These are phyloP conservation scores for Talaromyces rugulosus DNA, from an alignment of 2,329 filamentous ascomycete genomes.

Conservation along the genomic window DNA sequence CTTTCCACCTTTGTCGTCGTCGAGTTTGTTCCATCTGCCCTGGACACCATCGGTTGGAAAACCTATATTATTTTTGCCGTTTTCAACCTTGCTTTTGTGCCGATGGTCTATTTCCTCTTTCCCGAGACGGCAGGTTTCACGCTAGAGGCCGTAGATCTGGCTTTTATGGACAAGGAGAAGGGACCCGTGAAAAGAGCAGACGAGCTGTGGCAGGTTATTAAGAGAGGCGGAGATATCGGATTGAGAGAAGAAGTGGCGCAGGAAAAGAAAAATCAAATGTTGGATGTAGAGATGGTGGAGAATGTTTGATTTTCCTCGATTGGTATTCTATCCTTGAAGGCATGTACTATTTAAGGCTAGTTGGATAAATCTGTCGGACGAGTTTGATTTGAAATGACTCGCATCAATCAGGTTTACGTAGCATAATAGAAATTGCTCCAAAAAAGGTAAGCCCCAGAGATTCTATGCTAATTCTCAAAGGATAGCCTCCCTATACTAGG, in stretches of 20 bases:
- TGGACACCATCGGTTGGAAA: conserved; percentile 12
- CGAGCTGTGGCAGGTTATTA: conserved; percentile 4
- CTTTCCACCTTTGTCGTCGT: conserved; percentile 55
- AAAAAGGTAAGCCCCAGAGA: background rate
- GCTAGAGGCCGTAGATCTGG: conserved; percentile 7
- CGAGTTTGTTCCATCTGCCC: conserved; percentile 45
- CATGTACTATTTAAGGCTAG: background rate
- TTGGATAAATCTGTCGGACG: background rate
- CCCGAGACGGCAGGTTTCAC: conserved; percentile 7
- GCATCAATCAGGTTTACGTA: background rate
- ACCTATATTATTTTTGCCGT: conserved; percentile 9
- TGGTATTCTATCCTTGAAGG: background rate
- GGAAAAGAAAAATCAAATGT: background rate
- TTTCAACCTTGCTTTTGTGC: conserved; percentile 7
- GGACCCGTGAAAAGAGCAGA: conserved; percentile 1
- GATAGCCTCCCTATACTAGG: too few relatives aligned
- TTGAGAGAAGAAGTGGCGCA: background rate
- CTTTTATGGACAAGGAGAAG: conserved; percentile 9
- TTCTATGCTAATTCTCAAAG: background rate
- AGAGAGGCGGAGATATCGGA: conserved; percentile 2
- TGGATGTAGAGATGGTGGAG: conserved; percentile 4
- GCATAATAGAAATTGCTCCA: background rate
- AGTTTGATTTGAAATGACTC: background rate
- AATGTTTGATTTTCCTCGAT: background rate
- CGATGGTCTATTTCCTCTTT: conserved; percentile 16